These are phyloP conservation scores for Penicillium sp. DNA, from an alignment of 2,329 filamentous ascomycete species.

Conservation along the genomic window DNA sequence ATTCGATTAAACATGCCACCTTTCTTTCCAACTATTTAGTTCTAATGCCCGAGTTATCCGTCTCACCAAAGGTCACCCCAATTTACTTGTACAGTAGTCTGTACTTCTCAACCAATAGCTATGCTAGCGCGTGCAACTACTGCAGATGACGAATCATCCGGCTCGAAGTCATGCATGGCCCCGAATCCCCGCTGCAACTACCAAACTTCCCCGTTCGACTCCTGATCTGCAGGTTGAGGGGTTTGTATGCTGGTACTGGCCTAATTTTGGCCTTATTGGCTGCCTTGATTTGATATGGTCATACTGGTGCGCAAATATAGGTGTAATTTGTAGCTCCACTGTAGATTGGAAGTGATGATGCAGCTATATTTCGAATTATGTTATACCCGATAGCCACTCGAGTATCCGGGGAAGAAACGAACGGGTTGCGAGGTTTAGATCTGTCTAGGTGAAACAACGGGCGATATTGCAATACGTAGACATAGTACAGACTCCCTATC, in stretches of 20 bases:
- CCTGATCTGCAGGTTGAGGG: not conserved
- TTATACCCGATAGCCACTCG: not conserved
- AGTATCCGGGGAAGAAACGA: not conserved
- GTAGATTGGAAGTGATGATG: not conserved
- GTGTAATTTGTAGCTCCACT: not conserved
- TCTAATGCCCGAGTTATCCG: not conserved
- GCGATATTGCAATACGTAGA: no score
- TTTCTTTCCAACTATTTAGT: not conserved
- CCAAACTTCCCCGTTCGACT: not conserved
- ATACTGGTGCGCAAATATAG: not conserved
- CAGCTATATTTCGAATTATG: not conserved
- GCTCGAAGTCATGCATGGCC: not conserved
- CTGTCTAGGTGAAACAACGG: no score
- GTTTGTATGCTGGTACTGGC: not conserved
- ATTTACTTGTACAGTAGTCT: not conserved
- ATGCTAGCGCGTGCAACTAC: not conserved
- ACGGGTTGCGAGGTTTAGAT: no score
- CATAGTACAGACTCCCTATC: no score
- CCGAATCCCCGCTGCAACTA: constrained; percentile 2
- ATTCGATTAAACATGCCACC: not conserved
- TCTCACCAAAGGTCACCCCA: not conserved
- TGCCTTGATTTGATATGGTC: not conserved
- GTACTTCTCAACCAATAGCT: not conserved
- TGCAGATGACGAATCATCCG: constrained; percentile 8
- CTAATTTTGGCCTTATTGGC: not conserved